Evolutionary conservation across 768 basidiomycete genomes (phyloP).

Genomic region (Leucocoprinus leucothites): DNA sequence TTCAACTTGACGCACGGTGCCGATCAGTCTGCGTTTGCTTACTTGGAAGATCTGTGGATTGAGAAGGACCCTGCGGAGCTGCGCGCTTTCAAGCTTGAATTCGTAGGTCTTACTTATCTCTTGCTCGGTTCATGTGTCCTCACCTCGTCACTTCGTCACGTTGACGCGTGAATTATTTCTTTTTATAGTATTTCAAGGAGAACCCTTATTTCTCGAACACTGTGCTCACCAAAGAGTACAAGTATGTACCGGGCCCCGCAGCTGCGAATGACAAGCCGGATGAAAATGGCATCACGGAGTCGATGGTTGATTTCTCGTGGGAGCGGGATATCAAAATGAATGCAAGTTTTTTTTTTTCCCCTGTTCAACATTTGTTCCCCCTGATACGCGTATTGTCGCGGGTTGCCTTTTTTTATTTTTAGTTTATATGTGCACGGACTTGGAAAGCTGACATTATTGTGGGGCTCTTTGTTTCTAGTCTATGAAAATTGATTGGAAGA

Average conservation of each 20-base stretch:
- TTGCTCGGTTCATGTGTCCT: too few relatives aligned
- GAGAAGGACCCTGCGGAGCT: constrained; percentile 69
- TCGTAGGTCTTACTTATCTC: constrained; percentile 54
- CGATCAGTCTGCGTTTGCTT: constrained; percentile 80
- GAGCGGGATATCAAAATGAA: constrained; percentile 66
- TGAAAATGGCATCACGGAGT: constrained; percentile 70
- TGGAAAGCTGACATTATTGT: neutral
- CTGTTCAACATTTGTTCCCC: too few relatives aligned
- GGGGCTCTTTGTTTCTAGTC: constrained; percentile 33
- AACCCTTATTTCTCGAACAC: constrained; percentile 80
- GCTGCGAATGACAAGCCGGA: constrained; percentile 58
- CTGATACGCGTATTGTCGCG: too few relatives aligned
- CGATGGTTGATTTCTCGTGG: constrained; percentile 82
- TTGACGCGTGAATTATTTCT: too few relatives aligned
- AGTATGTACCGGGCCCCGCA: constrained; percentile 54
- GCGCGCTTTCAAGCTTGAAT: constrained; percentile 82
- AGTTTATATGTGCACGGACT: constrained; percentile 6
- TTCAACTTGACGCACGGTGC: constrained; percentile 68
- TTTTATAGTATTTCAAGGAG: constrained; percentile 71
- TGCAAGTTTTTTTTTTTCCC: constrained; percentile 36
- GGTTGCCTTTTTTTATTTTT: constrained; percentile 3
- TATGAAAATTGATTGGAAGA: constrained; percentile 79
- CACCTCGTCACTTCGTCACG: too few relatives aligned
- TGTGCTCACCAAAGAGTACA: constrained; percentile 81
- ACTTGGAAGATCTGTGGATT: constrained; percentile 85